Base-by-base conservation (phyloP, 768 basidiomycete genomes). In the Kwoniella dejecticola region DNA sequence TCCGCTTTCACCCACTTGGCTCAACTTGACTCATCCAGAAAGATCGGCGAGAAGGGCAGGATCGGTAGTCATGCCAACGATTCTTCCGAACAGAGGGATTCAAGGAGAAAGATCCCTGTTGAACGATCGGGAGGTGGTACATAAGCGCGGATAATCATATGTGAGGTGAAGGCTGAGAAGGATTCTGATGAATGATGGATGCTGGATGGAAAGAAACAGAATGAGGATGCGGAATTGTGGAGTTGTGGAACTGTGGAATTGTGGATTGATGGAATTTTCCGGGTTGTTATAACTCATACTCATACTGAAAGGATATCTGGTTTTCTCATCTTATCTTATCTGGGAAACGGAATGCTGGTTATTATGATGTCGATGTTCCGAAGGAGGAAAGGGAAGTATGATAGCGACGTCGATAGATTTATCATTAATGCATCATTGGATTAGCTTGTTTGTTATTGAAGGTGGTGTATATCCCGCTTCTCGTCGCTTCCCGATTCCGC, bases 61-160 rank as follows among this genome's bases (percentile, higher is more conserved):
- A 83, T 80, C 79, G 60, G 83, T 79, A 33, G 71, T 62, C 68
- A 74, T 63, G 50, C 76, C 74, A 11, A 68, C 60, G 61, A 77
- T 40, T 62, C 78, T 71, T 56, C 68, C 52, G 17, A 64, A 23
- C 29, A 71, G 57, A 60, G 77, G 30, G 54, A 64, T n/a, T 80
- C 80, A 58, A 79, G 83, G 47, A 79, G 76, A 52, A 76, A 79
- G 65, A 85, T 85, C 59, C 84, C 84, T 3, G 84, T 85, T 13
- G 83, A 84, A 76, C 81, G 84, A 74, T 82, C 81, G 49, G 84
- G 84, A 46, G 84, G 84, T 40, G 84, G 84, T 50, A 73, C 71
- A 27, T 73, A 67, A 60, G 33, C 24, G 55, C 10, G 38, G 26
- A n/a, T 17, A 21, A 12, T 11, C n/a, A n/a, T n/a, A n/a, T n/a